These are phyloP conservation scores for Emmonsia crescens DNA, from an alignment of 2,329 filamentous ascomycete genomes.

Conservation along the genomic window DNA sequence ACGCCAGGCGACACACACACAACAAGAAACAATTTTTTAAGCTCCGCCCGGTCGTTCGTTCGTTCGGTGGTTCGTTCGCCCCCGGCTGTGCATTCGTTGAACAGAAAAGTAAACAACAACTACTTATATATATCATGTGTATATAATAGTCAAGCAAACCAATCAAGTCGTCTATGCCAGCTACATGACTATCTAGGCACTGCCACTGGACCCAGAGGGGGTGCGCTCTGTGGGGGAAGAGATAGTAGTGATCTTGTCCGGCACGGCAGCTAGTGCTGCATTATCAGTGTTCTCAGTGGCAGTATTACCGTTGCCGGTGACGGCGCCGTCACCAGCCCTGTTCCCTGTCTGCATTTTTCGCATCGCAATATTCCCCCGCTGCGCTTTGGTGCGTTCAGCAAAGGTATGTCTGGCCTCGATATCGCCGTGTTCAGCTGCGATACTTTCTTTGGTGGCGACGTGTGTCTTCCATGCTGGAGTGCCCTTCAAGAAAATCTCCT, in stretches of 20 bases:
- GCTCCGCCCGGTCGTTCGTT: no score
- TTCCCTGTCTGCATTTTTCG: not conserved
- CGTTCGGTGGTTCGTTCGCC: no score
- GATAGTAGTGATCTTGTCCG: not conserved
- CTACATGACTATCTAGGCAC: not conserved
- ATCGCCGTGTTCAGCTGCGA: conserved; percentile 4
- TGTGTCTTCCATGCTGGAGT: conserved; percentile 6
- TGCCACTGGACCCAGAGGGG: not conserved
- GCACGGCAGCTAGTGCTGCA: not conserved
- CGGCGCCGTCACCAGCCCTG: not conserved
- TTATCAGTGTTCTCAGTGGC: not conserved
- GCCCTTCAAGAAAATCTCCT: conserved; percentile 46
- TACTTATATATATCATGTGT: not conserved
- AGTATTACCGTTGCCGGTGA: not conserved
- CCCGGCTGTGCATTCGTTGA: not conserved
- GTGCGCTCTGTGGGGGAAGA: not conserved
- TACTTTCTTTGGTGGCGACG: not conserved
- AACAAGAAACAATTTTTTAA: no score
- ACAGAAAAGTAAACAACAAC: not conserved
- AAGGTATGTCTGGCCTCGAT: conserved; percentile 2
- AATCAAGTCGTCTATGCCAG: not conserved
- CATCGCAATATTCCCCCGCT: not conserved
- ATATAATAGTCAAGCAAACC: not conserved
- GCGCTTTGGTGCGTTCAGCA: not conserved
- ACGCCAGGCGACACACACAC: no score